Base-by-base conservation (phyloP, 1,284 basidiomycete species). In the Ceratobasidium theobromae region DNA sequence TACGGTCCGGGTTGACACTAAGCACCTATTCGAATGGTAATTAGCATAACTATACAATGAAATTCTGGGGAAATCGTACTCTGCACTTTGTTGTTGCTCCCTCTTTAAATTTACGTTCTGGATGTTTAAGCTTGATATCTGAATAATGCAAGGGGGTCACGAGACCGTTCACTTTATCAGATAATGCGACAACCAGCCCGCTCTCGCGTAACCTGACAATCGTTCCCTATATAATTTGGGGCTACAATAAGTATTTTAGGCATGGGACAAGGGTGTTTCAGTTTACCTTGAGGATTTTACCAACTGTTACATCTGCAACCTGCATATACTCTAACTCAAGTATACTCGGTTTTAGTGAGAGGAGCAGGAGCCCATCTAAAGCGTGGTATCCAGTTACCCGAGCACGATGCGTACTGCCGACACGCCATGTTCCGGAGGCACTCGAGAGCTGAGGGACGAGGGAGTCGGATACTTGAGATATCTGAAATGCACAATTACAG, bases 111-210 rank as follows among this genome's bases (percentile, higher is more conserved):
- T 91, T 86, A 78, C 91, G 94, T 70, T 93, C 86, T 25, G 95
- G 95, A 73, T 97, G 91, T 74, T 95, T 97, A 71, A 99, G 82
- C 35, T 80, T 77, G 72, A 99, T 95, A 75, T 98, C 95, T 32
- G 97, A 93, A 76, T 93, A 99, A 77, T 99, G 97, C 70, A 87
- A 83, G 0, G 96, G 95, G 88, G 93, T 98, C 30, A 98, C 84
- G 30, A 98, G 88, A 40, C 92, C 97, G 72, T 98, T 93, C 33
- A 96, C 86, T 68, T 84, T 91, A 6, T 91, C 93, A 14, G 89
- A 86, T 55, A 98, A 81, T 27, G 89, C 87, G 38, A 98, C 85
- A 72, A 97, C 95, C 38, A 98, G 78, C 0, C 85, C 89, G 52
- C 85, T 83, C 66, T 91, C 87, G 0, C 87, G 88, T 43, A 98